Evolutionary conservation across 371 early-diverging fungal species (phyloP).

Genomic region (Cokeromyces recurvatus): DNA sequence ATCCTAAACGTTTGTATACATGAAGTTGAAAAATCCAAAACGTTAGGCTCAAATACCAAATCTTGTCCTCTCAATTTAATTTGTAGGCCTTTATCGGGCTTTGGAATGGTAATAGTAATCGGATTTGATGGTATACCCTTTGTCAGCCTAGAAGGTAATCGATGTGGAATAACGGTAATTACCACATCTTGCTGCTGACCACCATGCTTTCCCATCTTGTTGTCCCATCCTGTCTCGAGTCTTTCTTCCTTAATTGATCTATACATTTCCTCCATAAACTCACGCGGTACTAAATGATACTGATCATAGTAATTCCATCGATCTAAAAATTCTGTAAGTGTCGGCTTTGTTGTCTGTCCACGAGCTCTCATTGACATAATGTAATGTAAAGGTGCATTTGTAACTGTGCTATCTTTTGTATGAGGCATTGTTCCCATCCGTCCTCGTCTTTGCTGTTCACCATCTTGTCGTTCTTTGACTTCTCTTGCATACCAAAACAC

Average conservation of each 20-base stretch:
- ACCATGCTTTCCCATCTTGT: slow-evolving; percentile 16
- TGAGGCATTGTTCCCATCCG: slow-evolving; percentile 16
- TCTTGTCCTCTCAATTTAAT: slow-evolving; percentile 62
- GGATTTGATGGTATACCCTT: slow-evolving; percentile 53
- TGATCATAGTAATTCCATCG: slow-evolving; percentile 46
- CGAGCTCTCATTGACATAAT: slow-evolving; percentile 32
- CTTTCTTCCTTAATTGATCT: slow-evolving; percentile 45
- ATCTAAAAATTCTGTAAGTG: slow-evolving; percentile 36
- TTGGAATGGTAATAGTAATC: slow-evolving; percentile 59
- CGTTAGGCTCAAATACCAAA: slow-evolving; percentile 52
- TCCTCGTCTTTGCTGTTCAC: slow-evolving; percentile 27
- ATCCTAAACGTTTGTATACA: slow-evolving; percentile 58
- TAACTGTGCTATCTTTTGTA: slow-evolving; percentile 12
- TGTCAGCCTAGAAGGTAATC: slow-evolving; percentile 60
- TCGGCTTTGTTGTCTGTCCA: slow-evolving; percentile 17
- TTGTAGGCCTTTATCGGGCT: slow-evolving; percentile 55
- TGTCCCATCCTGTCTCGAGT: slow-evolving; percentile 56
- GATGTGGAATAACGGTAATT: slow-evolving; percentile 36
- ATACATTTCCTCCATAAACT: slow-evolving; percentile 50
- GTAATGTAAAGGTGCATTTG: slow-evolving; percentile 40
- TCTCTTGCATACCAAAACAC: slow-evolving; percentile 49
- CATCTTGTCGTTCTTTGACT: slow-evolving; percentile 33
- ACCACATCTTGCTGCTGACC: slow-evolving; percentile 25
- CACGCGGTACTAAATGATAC: slow-evolving; percentile 37
- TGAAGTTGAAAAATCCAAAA: slow-evolving; percentile 54